These are phyloP conservation scores for Nannizziopsis barbatae DNA, from an alignment of 2,329 filamentous ascomycete genomes.

Conservation along the genomic window DNA sequence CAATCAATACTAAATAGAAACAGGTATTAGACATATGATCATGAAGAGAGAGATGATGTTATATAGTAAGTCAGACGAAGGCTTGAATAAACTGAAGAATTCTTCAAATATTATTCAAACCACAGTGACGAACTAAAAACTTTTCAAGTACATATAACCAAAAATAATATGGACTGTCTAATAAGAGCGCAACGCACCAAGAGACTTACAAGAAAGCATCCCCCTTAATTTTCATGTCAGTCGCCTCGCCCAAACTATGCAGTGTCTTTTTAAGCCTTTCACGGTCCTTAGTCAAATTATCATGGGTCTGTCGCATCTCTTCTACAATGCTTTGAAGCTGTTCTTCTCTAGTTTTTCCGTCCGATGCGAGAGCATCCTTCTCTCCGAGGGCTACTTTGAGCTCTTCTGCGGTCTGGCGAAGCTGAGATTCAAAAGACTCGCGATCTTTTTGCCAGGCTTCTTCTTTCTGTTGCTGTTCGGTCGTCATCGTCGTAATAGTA, in stretches of 20 bases:
- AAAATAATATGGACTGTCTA: conserved; percentile 1
- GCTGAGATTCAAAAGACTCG: conserved; percentile 24
- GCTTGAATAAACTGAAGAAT: conserved; percentile 7
- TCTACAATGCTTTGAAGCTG: conserved; percentile 36
- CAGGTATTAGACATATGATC: conserved; percentile 13
- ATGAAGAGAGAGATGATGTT: neutral
- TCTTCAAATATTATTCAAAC: conserved; percentile 12
- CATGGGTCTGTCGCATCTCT: conserved; percentile 39
- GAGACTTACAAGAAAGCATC: conserved; percentile 42
- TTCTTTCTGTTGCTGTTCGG: conserved; percentile 24
- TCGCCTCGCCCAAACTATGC: conserved; percentile 42
- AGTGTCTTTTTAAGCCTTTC: conserved; percentile 41
- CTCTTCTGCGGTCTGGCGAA: conserved; percentile 36
- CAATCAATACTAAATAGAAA: conserved; percentile 39
- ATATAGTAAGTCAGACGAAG: conserved; percentile 1
- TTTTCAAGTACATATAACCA: conserved; percentile 14
- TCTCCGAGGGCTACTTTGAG: conserved; percentile 30
- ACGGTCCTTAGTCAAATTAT: conserved; percentile 41
- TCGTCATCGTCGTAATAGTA: conserved; percentile 21
- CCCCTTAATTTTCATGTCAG: conserved; percentile 40
- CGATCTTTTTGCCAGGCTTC: conserved; percentile 27
- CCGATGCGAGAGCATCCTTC: conserved; percentile 24
- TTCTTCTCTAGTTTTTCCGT: conserved; percentile 37
- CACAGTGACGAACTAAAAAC: conserved; percentile 3
- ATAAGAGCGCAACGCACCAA: conserved; percentile 15